Conservation (phyloP, 2,329 filamentous ascomycete genomes). For the Exophiala sideris region DNA sequence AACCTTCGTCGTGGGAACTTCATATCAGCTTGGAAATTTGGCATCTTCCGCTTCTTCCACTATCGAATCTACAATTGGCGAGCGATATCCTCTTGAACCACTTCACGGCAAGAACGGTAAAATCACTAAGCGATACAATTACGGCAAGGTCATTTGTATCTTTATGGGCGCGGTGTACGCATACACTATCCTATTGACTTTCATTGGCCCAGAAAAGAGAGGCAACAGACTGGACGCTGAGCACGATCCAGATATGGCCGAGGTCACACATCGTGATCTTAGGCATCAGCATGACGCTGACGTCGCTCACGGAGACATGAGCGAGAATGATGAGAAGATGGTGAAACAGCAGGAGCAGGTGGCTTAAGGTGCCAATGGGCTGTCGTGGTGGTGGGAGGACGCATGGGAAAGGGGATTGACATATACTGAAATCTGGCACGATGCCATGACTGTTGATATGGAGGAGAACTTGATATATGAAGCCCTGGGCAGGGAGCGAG, state of each 20-base stretch:
- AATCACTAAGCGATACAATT: slow-evolving; percentile 57
- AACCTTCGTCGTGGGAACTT: slow-evolving; percentile 61
- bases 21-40: slow-evolving; percentile 63
- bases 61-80: slow-evolving; percentile 72
- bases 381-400: background rate
- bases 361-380: slow-evolving; percentile 7
- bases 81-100: slow-evolving; percentile 66
- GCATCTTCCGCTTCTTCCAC: slow-evolving; percentile 63
- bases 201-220: slow-evolving; percentile 48
- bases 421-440: background rate
- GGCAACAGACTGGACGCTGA: slow-evolving; percentile 47
- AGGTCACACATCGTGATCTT: slow-evolving; percentile 32
- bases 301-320: slow-evolving; percentile 10
- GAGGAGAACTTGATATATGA: background rate
- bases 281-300: slow-evolving; percentile 12
- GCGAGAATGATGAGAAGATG: slow-evolving; percentile 23
- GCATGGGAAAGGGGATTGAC: background rate
- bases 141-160: slow-evolving; percentile 82
- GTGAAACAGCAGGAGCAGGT: slow-evolving; percentile 13
- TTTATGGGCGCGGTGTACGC: slow-evolving; percentile 82
- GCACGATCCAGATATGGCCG: slow-evolving; percentile 46
- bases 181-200: slow-evolving; percentile 53
- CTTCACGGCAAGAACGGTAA: slow-evolving; percentile 42
- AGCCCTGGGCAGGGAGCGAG: too few relatives aligned
- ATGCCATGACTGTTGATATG: background rate